Conservation (phyloP, 257 asterid species). For the Solanum bukasovii region DNA sequence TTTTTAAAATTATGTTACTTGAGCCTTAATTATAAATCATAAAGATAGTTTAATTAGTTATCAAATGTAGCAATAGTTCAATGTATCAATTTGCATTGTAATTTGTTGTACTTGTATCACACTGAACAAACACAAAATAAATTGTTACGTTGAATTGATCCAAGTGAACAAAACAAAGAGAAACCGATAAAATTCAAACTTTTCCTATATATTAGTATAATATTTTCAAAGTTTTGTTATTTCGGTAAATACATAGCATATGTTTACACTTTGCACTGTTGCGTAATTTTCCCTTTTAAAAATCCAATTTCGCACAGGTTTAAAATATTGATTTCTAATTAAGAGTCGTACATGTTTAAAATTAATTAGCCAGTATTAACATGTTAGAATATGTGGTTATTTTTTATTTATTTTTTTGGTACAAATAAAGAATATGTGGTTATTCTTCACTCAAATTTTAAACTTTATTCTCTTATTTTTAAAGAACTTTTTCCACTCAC, state of each 20-base stretch:
- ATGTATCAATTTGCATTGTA: not conserved
- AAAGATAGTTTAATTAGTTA: not conserved
- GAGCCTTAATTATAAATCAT: not conserved
- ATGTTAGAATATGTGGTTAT: not conserved
- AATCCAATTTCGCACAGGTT: not conserved
- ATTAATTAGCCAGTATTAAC: not conserved
- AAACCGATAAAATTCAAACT: not conserved
- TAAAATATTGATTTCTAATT: too few species aligned
- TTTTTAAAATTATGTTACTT: too few species aligned
- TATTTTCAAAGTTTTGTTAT: not conserved
- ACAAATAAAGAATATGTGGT: too few species aligned
- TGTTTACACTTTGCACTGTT: not conserved
- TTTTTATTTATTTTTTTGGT: not conserved
- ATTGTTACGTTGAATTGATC: not conserved
- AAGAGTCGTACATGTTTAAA: too few species aligned
- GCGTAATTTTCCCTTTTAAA: not conserved
- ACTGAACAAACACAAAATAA: not conserved
- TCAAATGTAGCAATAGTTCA: not conserved
- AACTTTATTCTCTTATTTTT: not conserved
- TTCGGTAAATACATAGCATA: not conserved
- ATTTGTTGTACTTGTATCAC: not conserved
- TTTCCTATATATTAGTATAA: too few species aligned
- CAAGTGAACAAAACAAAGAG: not conserved
- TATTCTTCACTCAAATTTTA: not conserved
- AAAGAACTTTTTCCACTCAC: not conserved